phyloP scores from a whole-genome alignment of 1,284 basidiomycete species.

The Schizopora paradoxa region DNA sequence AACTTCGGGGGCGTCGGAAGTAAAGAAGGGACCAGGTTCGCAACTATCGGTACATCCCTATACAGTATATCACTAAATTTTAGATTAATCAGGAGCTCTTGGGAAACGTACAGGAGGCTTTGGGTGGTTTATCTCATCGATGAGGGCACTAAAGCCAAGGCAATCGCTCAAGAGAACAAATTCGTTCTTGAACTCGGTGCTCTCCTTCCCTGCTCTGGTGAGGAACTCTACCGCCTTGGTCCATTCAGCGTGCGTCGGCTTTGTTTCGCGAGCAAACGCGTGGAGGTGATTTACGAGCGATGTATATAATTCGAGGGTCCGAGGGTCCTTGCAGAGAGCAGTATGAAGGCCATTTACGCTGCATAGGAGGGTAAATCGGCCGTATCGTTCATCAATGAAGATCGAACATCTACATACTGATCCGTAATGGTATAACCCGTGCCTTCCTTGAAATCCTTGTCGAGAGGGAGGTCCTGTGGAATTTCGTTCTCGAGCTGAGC shows the following conservation, averaged over 20 bases:
- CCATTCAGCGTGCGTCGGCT: slow-evolving; percentile 36
- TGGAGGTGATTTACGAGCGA: slow-evolving; percentile 36
- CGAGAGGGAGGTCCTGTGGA: slow-evolving; percentile 32
- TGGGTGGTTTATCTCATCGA: slow-evolving; percentile 36
- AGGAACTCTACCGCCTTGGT: slow-evolving; percentile 31
- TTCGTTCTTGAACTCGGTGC: slow-evolving; percentile 36
- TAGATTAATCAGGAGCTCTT: too few relatives aligned
- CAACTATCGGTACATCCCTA: slow-evolving; percentile 36
- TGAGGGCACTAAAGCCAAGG: slow-evolving; percentile 34
- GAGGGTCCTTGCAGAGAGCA: slow-evolving; percentile 30
- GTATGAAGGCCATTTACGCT: slow-evolving; percentile 29
- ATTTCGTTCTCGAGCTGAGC: slow-evolving; percentile 33
- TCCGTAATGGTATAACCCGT: slow-evolving; percentile 33
- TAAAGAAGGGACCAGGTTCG: slow-evolving; percentile 37
- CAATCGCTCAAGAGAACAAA: slow-evolving; percentile 39
- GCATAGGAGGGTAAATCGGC: not conserved
- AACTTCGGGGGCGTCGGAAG: slow-evolving; percentile 32
- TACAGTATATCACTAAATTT: not conserved
- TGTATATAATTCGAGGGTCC: slow-evolving; percentile 32
- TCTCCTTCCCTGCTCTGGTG: slow-evolving; percentile 34
- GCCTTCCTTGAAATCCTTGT: slow-evolving; percentile 32
- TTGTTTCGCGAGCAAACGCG: slow-evolving; percentile 36
- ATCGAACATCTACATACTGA: slow-evolving; percentile 18
- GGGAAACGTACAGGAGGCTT: slow-evolving; percentile 28
- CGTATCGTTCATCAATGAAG: not conserved